Evolutionary conservation across 192 early-diverging fungal species (phyloP), one percentile per base, ranked within the genome.

Genomic region (Obelidium mucronatum): DNA sequence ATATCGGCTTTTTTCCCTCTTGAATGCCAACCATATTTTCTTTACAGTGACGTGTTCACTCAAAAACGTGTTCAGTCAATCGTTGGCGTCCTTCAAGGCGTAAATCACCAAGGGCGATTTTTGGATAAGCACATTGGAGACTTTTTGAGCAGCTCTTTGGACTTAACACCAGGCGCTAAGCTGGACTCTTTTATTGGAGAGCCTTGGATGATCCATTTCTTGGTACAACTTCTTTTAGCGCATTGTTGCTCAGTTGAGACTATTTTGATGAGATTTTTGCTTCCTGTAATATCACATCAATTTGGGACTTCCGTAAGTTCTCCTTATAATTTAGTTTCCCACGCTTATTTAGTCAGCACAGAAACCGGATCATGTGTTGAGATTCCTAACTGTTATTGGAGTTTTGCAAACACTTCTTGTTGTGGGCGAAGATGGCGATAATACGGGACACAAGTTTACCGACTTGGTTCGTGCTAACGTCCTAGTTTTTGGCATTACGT

Each of bases 31-130:
- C n/a, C n/a, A n/a, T 26, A n/a, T 68, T 51, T 68, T 31, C 19
- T 54, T 37, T 58, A 30, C 40, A 72, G 69, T 37, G 8, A 51
- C 19, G 36, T 31, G 37, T 40, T 58, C 13, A 72, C 69, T 11
- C 69, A 58, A 33, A 55, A 36, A 36, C 51, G 69, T 34, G 69
- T 58, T 34, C 8, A 72, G 24, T 58, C 53, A 13, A 72, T 51
- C 33, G 69, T 72, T 55, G 11, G 34, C 8, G 69, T 72, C 33
- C 37, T 72, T 24, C 51, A 58, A 58, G 69, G 69, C 15, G 3
- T 35, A 24, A 72, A 72, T 59, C 37, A 72, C 37, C 69, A 72
- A n/a, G 56, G 69, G 5, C 31, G 69, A 34, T 72, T 55, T 40
- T 36, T 72, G 33, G 69, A 72, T 30, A 31, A n/a, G 11, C 52